phyloP scores from a whole-genome alignment of 352 stramenopile species.

The Thalassiosira ordinaria region DNA sequence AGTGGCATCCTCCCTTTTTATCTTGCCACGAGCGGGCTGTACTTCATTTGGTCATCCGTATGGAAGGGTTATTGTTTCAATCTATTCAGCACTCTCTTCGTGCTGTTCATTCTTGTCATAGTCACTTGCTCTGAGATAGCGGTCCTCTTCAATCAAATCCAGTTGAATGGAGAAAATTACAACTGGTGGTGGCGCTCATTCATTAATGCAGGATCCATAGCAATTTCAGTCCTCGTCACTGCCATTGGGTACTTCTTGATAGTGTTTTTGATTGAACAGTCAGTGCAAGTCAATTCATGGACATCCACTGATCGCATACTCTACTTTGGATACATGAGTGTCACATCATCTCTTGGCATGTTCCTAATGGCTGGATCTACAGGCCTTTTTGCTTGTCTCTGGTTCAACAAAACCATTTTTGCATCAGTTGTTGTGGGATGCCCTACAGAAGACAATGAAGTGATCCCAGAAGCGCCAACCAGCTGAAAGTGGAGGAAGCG shows the following conservation, averaged over 20 bases:
- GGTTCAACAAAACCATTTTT: too few relatives aligned
- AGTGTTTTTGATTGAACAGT: too few relatives aligned
- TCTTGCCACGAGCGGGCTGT: conserved; percentile 99
- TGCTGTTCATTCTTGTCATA: conserved; percentile 98
- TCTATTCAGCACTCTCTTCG: conserved; percentile 98
- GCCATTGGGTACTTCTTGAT: conserved; percentile 99
- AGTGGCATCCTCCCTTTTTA: conserved; percentile 98
- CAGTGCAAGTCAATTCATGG: too few relatives aligned
- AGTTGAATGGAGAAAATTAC: conserved; percentile 99
- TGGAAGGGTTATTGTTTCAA: conserved; percentile 98
- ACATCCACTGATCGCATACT: too few relatives aligned
- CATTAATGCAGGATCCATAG: conserved; percentile 94
- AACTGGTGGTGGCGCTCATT: conserved; percentile 99
- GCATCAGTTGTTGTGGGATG: too few relatives aligned
- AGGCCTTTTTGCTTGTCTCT: too few relatives aligned
- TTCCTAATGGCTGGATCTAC: too few relatives aligned
- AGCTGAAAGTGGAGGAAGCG: too few relatives aligned
- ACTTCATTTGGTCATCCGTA: conserved; percentile 98
- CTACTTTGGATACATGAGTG: too few relatives aligned
- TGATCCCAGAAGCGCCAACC: too few relatives aligned
- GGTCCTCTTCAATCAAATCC: conserved; percentile 99
- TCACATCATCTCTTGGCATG: too few relatives aligned
- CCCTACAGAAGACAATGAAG: too few relatives aligned
- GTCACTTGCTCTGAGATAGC: conserved; percentile 99
- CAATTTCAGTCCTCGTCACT: conserved; percentile 98